A percentile compares a stretch with the other conserved stretches of the same genome.
phyloP scores from a whole-genome alignment of 2,329 filamentous ascomycete genomes.

The Aspergillus sp. region DNA sequence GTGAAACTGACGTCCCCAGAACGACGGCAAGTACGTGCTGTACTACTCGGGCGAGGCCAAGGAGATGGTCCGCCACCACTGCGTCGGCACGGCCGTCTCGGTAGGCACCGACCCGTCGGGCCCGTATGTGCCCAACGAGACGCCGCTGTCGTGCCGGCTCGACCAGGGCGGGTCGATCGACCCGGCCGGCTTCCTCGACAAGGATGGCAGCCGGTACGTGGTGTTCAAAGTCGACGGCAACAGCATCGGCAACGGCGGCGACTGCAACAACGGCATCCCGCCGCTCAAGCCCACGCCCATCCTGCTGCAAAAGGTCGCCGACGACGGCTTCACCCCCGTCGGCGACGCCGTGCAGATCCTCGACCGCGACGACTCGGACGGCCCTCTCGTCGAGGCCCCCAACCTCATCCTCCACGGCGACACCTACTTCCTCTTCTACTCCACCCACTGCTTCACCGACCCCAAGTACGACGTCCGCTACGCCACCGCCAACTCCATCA shows the following conservation, averaged over 20 bases:
- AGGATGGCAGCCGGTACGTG: slow-evolving; percentile 56
- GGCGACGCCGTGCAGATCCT: slow-evolving; percentile 57
- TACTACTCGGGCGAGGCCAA: slow-evolving; percentile 57
- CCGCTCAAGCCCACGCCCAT: slow-evolving; percentile 38
- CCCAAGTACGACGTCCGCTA: slow-evolving; percentile 60
- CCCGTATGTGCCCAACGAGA: slow-evolving; percentile 51
- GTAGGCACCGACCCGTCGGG: slow-evolving; percentile 43
- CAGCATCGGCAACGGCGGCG: slow-evolving; percentile 47
- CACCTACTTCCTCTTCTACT: slow-evolving; percentile 62
- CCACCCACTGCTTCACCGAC: slow-evolving; percentile 58
- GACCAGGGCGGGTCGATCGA: slow-evolving; percentile 63
- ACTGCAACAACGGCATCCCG: slow-evolving; percentile 46
- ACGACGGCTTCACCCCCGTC: slow-evolving; percentile 53
- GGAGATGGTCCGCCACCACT: slow-evolving; percentile 48
- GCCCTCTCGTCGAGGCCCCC: slow-evolving; percentile 64
- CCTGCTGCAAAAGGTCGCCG: slow-evolving; percentile 39
- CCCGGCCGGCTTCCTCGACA: slow-evolving; percentile 58
- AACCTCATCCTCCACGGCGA: slow-evolving; percentile 46
- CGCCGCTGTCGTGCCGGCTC: slow-evolving; percentile 54
- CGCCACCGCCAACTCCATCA: slow-evolving; percentile 47
- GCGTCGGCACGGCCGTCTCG: slow-evolving; percentile 58
- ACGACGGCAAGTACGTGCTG: slow-evolving; percentile 56
- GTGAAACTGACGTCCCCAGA: slow-evolving; percentile 19
- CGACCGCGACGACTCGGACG: slow-evolving; percentile 63
- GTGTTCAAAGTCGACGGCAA: slow-evolving; percentile 69